A percentile compares a stretch with the other conserved stretches of the same genome.
Evolutionary conservation across 2,329 filamentous ascomycete genomes (phyloP).

Genomic region (Myrmaecium sp.): DNA sequence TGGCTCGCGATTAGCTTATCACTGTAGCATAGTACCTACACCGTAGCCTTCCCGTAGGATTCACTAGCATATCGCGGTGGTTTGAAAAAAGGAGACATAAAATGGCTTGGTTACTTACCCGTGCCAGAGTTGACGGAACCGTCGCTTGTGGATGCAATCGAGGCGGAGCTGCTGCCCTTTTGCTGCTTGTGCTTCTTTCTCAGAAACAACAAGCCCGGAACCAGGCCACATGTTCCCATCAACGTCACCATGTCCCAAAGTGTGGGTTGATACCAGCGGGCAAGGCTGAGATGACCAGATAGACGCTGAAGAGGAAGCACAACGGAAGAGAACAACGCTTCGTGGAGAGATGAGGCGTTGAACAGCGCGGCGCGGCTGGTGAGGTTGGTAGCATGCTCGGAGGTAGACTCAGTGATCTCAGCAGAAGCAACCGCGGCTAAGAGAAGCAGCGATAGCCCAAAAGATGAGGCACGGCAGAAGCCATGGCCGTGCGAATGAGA

Average conservation of each 20-base stretch:
- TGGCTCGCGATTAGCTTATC: constrained; percentile 5
- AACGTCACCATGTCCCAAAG: constrained; percentile 22
- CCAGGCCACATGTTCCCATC: constrained; percentile 18
- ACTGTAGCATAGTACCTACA: not conserved
- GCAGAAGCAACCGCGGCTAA: no score
- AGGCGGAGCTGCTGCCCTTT: not conserved
- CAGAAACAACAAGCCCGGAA: constrained; percentile 19
- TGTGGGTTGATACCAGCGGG: no score
- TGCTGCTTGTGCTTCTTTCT: not conserved
- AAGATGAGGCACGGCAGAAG: no score
- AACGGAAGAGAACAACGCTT: no score
- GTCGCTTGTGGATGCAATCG: not conserved
- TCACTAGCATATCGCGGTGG: not conserved
- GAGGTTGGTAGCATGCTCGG: no score
- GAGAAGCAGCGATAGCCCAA: no score
- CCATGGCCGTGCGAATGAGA: constrained; percentile 21
- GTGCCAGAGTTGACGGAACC: not conserved
- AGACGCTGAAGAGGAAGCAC: no score
- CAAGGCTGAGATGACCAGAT: no score
- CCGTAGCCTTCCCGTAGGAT: not conserved
- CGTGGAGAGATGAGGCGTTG: no score
- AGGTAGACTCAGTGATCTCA: no score
- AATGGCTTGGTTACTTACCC: not conserved
- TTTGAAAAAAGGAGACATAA: no score
- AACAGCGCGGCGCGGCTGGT: no score